phyloP scores from a whole-genome alignment of 306 rosid species.

The Medicago lupulina region DNA sequence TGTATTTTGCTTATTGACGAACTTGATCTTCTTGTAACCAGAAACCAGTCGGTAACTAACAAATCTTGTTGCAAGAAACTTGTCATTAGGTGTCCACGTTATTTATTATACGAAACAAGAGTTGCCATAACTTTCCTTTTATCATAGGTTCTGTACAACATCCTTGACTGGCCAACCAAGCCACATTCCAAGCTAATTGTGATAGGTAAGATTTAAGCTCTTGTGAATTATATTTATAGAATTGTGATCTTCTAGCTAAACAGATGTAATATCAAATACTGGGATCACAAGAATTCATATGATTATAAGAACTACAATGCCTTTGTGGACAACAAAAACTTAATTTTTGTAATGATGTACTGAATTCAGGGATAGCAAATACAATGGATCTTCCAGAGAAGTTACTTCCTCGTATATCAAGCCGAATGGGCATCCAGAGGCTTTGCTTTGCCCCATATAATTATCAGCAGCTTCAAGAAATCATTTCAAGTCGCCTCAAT shows the following conservation, averaged over 20 bases:
- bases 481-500: constrained; percentile 81
- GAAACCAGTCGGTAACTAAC: constrained; percentile 86
- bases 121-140: constrained; percentile 8
- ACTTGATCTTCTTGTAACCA: constrained; percentile 96
- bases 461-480: constrained; percentile 92
- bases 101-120: constrained; percentile 28
- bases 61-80: constrained; percentile 39
- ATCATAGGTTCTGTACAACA: constrained; percentile 81
- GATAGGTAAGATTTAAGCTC: constrained; percentile 59
- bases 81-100: constrained; percentile 25
- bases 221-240: constrained; percentile 6
- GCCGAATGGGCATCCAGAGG: constrained; percentile 96
- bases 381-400: constrained; percentile 99
- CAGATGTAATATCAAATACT: not conserved
- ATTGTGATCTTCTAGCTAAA: constrained; percentile 32
- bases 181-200: constrained; percentile 88
- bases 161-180: constrained; percentile 98
- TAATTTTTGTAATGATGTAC: constrained; percentile 33
- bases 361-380: constrained; percentile 87
- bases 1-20: constrained; percentile 96
- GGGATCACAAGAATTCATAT: constrained; percentile 27
- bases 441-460: constrained; percentile 97
- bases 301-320: constrained; percentile 29
- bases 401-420: constrained; percentile 98
- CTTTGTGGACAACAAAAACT: constrained; percentile 34